Conservation (phyloP, 2,329 filamentous ascomycete species). For the Basipetospora sp. region DNA sequence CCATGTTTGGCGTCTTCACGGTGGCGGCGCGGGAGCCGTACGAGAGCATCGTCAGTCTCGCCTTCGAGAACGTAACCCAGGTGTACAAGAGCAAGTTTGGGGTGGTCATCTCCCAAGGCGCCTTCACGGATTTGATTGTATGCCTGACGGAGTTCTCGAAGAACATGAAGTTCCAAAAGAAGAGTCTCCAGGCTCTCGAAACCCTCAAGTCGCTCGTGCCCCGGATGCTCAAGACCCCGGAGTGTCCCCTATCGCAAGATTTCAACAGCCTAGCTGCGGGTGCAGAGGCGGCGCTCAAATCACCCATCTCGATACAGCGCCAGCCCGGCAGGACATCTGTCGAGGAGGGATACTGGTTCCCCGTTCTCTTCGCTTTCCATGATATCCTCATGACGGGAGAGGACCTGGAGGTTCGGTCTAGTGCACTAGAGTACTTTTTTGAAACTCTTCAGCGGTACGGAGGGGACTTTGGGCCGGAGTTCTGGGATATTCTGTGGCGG, state of each 20-base stretch:
- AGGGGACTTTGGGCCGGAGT: conserved; percentile 78
- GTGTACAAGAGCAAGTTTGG: conserved; percentile 94
- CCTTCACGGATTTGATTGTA: conserved; percentile 90
- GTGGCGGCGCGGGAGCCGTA: conserved; percentile 86
- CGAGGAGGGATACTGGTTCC: conserved; percentile 98
- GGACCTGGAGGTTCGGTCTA: conserved; percentile 84
- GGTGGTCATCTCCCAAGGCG: conserved; percentile 87
- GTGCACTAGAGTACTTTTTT: conserved; percentile 90
- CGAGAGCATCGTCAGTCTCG: conserved; percentile 83
- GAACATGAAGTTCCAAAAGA: conserved; percentile 97
- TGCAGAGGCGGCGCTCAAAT: conserved; percentile 28
- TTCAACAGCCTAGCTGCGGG: conserved; percentile 23
- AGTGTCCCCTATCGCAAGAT: conserved; percentile 73
- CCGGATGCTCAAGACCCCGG: conserved; percentile 87
- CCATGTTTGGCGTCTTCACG: conserved; percentile 98
- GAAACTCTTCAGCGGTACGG: conserved; percentile 83
- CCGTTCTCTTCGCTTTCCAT: conserved; percentile 93
- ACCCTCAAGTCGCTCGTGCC: conserved; percentile 84
- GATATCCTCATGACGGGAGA: conserved; percentile 98
- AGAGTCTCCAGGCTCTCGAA: conserved; percentile 90
- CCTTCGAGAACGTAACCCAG: conserved; percentile 90
- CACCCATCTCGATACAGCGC: conserved; percentile 28
- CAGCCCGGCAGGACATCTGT: conserved; percentile 68
- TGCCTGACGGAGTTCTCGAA: conserved; percentile 98
- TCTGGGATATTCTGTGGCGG: conserved; percentile 97